Percentiles rank a stretch among this genome's conserved stretches.
Conservation (phyloP, 768 basidiomycete species). For the Leccinum broughii region DNA sequence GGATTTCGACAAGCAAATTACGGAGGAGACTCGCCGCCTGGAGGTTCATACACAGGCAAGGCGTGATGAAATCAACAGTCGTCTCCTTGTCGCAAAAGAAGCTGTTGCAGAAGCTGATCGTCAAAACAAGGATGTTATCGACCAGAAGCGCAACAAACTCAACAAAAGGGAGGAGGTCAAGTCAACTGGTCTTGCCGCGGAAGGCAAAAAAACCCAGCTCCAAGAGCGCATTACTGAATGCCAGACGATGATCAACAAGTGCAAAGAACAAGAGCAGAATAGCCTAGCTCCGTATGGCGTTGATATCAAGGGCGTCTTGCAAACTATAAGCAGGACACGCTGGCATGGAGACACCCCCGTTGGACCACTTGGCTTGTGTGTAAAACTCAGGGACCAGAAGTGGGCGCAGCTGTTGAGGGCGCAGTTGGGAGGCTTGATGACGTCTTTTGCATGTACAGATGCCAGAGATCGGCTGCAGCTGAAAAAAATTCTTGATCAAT, state of each 20-base stretch:
- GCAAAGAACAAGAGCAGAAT: slow-evolving; percentile 54
- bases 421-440: slow-evolving; percentile 59
- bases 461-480: slow-evolving; percentile 58
- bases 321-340: slow-evolving; percentile 45
- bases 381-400: slow-evolving; percentile 66
- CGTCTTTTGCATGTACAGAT: slow-evolving; percentile 75
- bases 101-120: slow-evolving; percentile 42
- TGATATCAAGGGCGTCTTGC: slow-evolving; percentile 58
- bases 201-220: slow-evolving; percentile 34
- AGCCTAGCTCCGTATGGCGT: slow-evolving; percentile 61
- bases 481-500: slow-evolving; percentile 52
- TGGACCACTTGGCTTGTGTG: slow-evolving; percentile 78
- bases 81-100: slow-evolving; percentile 48
- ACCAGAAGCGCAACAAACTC: slow-evolving; percentile 36
- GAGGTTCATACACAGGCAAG: slow-evolving; percentile 60
- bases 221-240: slow-evolving; percentile 45
- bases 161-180: slow-evolving; percentile 33
- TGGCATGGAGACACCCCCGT: slow-evolving; percentile 72
- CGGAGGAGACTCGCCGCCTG: slow-evolving; percentile 52
- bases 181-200: slow-evolving; percentile 38
- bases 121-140: slow-evolving; percentile 29
- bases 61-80: slow-evolving; percentile 55
- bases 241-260: slow-evolving; percentile 50
- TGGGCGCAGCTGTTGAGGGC: slow-evolving; percentile 70
- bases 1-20: slow-evolving; percentile 47